Base-by-base conservation (phyloP, 164 flowering plant genomes). In the Akebia trifoliata region DNA sequence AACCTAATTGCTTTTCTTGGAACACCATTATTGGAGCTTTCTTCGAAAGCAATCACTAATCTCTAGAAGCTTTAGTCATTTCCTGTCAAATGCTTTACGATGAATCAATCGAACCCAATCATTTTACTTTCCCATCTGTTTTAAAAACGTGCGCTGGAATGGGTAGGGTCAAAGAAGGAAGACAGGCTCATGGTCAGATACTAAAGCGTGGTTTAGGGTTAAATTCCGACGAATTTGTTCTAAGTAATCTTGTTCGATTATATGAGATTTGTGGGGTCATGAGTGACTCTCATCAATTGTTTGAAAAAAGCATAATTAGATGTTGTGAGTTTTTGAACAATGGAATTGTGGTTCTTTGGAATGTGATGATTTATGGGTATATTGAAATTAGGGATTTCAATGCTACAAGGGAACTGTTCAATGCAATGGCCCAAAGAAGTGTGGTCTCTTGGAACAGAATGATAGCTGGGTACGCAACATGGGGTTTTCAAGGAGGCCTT, bases 361-460 rank as follows among this genome's bases (percentile, higher is more conserved):
- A 84, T 77, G 83, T 81, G 57, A 73, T 81, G 79, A 60, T 84
- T 30, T 83, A 78, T 77, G 90, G 86, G 64, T 77, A 74, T 55
- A 65, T 80, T 4, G 60, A 74, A 62, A 8, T 60, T 36, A 78
- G 82, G n/a, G 72, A 76, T n/a, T 25, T 74, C 24, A 34, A 22
- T 0, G 51, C 59, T 56, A 79, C 85, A 2, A 57, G 71, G 66
- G 14, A 59, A 15, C n/a, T 80, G 74, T 84, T 84, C 50, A 76
- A 78, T 47, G 22, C 51, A 59, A 84, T 84, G 83, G 78, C 80
- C 20, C 58, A 62, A 21, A 73, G 75, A 72, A 81, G 79, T 64
- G 76, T 83, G 37, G 84, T 82, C 25, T 83, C 91, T 3, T 87
- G 91, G 89, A 82, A 81, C 66, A 75, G 68, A 52, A 74, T 87